Evolutionary conservation across 176 grass and related monocot genomes (phyloP), one percentile per base, ranked within the genome.

Genomic region (Lolium rigidum): DNA sequence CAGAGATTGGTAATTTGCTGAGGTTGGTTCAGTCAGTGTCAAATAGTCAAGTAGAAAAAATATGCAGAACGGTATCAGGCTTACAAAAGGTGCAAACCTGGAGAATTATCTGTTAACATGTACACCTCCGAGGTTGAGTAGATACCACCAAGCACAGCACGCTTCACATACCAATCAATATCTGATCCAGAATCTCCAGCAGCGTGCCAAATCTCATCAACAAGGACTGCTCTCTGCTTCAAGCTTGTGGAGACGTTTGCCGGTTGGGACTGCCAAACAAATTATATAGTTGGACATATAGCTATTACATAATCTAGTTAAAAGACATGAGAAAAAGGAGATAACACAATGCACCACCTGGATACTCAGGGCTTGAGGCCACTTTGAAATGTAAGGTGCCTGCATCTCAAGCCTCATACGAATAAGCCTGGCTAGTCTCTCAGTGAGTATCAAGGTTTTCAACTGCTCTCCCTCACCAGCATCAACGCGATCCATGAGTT

Each of bases 71-170:
- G 68, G 75, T 9, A 73, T 69, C 16, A 31, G 20, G 48, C 58
- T 70, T 67, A 39, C 59, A 51, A 83, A 86, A 83, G 37, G 21
- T 74, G 41, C 78, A 51, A 85, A 99, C 97, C 97, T 91, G 88
- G 90, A 58, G 90, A 99, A 86, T 96, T 89, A 83, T 99, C 97
- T 28, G 97, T 95, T 59, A 99, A 28, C 94, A 96, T 96, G 83
- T 99, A 99, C 78, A 99, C 92, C 89, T 96, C 97, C n/a, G 97
- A 94, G 51, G 94, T 89, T 55, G 97, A 99, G 90, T 99, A 99
- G 83, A 99, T 94, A 48, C 91, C 97, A 37, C 92, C 92, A 88
- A 99, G 92, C 77, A 99, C 84, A 78, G 94, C 92, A 70, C 94
- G 87, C 69, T 99, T 99, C 44, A 96, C 90, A 74, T 99, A 99